Evolutionary conservation across 1,139 yeast species (phyloP).

Genomic region (Debaryomyces coudertii): DNA sequence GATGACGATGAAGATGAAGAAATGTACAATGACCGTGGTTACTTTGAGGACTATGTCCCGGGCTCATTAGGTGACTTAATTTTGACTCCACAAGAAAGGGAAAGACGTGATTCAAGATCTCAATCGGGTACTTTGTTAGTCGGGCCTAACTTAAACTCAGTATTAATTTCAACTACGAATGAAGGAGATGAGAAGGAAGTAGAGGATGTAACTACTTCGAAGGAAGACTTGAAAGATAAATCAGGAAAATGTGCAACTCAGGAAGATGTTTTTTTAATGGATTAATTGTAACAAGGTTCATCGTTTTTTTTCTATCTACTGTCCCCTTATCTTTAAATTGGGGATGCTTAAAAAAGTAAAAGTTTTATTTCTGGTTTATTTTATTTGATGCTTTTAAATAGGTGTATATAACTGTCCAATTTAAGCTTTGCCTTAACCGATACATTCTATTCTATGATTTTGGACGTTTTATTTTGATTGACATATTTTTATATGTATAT

Average conservation of each 20-base stretch:
- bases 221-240: background rate
- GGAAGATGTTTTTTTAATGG: conserved; percentile 43
- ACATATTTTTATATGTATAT: conserved; percentile 6
- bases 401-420: background rate
- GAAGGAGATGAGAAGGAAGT: conserved; percentile 14
- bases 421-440: background rate
- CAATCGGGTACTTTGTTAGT: conserved; percentile 49
- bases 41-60: conserved; percentile 78
- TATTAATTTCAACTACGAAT: conserved; percentile 4
- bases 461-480: background rate
- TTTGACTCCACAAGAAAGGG: conserved; percentile 76
- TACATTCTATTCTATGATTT: background rate
- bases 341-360: background rate
- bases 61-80: conserved; percentile 68
- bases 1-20: conserved; percentile 39
- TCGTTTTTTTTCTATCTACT: background rate
- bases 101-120: conserved; percentile 64
- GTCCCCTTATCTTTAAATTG: background rate
- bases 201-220: background rate
- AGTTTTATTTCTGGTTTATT: conserved; percentile 1
- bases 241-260: conserved; percentile 12
- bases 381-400: background rate
- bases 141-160: conserved; percentile 32
- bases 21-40: conserved; percentile 31
- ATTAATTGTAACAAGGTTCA: conserved; percentile 18